Evolutionary conservation across 2,329 filamentous ascomycete species (phyloP).

Genomic region (Trichoderma aggressivum): DNA sequence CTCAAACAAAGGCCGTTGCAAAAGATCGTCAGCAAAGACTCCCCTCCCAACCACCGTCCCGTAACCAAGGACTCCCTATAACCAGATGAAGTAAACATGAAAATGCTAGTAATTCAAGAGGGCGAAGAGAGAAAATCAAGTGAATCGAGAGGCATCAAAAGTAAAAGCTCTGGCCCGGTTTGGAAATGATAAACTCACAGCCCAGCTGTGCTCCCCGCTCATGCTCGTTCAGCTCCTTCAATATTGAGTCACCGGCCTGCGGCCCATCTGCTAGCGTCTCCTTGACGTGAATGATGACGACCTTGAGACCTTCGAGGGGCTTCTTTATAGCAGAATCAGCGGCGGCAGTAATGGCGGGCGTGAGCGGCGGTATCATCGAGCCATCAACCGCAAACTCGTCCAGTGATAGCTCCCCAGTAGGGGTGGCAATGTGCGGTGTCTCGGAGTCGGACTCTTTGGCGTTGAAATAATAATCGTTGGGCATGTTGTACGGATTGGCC

Average conservation of each 20-base stretch:
- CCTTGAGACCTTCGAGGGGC: slow-evolving; percentile 68
- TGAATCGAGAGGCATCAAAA: slow-evolving; percentile 35
- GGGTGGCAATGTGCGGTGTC: slow-evolving; percentile 45
- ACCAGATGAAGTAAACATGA: background rate
- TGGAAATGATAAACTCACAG: slow-evolving; percentile 74
- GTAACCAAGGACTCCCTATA: background rate
- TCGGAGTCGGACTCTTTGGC: slow-evolving; percentile 24
- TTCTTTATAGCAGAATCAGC: slow-evolving; percentile 20
- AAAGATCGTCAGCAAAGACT: background rate
- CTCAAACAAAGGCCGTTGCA: background rate
- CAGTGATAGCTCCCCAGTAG: slow-evolving; percentile 46
- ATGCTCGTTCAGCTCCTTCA: slow-evolving; percentile 64
- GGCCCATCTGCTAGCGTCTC: slow-evolving; percentile 74
- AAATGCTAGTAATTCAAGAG: slow-evolving; percentile 1
- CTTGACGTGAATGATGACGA: slow-evolving; percentile 93
- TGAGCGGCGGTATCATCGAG: slow-evolving; percentile 16
- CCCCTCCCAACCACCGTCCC: background rate
- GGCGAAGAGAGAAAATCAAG: background rate
- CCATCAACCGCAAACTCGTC: slow-evolving; percentile 35
- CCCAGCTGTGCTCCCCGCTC: slow-evolving; percentile 66
- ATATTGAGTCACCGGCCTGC: slow-evolving; percentile 61
- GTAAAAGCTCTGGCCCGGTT: slow-evolving; percentile 58
- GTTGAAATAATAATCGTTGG: slow-evolving; percentile 11
- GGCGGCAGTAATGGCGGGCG: slow-evolving; percentile 12
- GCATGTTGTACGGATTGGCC: slow-evolving; percentile 27